Percentiles rank a stretch among this genome's conserved stretches.
Evolutionary conservation across 2,329 filamentous ascomycete species (phyloP).

Genomic region (Colletotrichum siamense): DNA sequence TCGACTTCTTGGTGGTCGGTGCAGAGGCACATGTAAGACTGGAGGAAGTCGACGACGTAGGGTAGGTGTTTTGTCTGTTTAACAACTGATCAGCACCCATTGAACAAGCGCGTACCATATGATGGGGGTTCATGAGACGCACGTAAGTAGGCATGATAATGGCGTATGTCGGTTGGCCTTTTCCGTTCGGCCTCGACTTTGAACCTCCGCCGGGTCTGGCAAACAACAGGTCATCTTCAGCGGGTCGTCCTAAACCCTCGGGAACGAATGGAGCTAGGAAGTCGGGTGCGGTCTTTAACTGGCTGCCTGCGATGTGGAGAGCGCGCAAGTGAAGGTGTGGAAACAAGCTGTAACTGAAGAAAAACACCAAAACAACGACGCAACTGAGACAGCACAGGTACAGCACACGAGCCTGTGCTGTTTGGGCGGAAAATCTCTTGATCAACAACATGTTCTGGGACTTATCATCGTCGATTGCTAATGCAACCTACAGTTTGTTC

Average conservation of each 20-base stretch:
- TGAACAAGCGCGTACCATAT: neutral
- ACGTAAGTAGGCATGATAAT: slow-evolving; percentile 7
- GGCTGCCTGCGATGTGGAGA: neutral
- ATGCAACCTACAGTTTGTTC: too few species aligned
- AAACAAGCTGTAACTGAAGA: neutral
- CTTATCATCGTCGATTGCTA: neutral
- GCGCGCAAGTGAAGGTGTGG: neutral
- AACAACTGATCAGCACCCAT: neutral
- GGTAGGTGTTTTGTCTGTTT: neutral
- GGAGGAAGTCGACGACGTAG: neutral
- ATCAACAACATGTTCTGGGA: neutral
- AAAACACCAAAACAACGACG: neutral
- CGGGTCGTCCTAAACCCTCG: too few species aligned
- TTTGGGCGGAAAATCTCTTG: neutral
- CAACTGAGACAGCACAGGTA: neutral
- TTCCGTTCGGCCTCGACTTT: neutral
- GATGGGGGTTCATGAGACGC: neutral
- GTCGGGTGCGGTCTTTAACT: neutral
- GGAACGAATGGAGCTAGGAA: neutral
- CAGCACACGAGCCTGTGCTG: neutral
- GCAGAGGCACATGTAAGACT: slow-evolving; percentile 9
- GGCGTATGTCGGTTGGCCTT: neutral
- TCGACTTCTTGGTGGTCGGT: slow-evolving; percentile 5
- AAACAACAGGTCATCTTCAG: neutral
- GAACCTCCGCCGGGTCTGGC: neutral